Conservation (phyloP, 148 eudicot genomes). For the Nepenthes gracilis region DNA sequence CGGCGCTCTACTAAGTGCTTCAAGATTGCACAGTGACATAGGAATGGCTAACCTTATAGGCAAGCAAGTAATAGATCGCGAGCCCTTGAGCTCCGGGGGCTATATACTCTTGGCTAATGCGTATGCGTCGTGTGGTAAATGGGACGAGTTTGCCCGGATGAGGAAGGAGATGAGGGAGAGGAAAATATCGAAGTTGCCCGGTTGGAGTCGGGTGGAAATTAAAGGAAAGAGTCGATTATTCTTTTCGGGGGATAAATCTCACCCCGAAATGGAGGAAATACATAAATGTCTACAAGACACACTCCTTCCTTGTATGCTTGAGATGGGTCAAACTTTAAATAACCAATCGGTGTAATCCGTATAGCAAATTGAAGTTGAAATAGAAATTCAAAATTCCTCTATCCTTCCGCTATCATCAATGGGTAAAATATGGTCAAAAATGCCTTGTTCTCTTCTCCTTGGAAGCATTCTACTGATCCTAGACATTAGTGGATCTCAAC, state of each 20-base stretch:
- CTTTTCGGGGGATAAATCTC: constrained; percentile 27
- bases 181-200: constrained; percentile 37
- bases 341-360: too few species aligned
- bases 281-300: neutral
- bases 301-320: neutral
- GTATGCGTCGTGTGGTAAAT: constrained; percentile 35
- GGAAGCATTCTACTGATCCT: too few species aligned
- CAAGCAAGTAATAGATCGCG: constrained; percentile 21
- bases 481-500: too few species aligned
- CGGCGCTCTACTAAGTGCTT: constrained; percentile 44
- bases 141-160: constrained; percentile 34
- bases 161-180: constrained; percentile 39
- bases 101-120: constrained; percentile 36
- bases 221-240: constrained; percentile 26
- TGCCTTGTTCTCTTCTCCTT: too few species aligned
- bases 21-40: constrained; percentile 27
- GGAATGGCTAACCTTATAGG: constrained; percentile 20
- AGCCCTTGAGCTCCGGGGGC: constrained; percentile 26
- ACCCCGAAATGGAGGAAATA: neutral
- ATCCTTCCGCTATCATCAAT: too few species aligned
- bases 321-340: too few species aligned
- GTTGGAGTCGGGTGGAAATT: constrained; percentile 37
- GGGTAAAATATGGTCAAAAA: too few species aligned
- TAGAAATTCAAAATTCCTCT: too few species aligned
- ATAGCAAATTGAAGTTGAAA: too few species aligned